These are phyloP conservation scores for Cercospora sp. DNA, from an alignment of 2,329 filamentous ascomycete species.

Conservation along the genomic window DNA sequence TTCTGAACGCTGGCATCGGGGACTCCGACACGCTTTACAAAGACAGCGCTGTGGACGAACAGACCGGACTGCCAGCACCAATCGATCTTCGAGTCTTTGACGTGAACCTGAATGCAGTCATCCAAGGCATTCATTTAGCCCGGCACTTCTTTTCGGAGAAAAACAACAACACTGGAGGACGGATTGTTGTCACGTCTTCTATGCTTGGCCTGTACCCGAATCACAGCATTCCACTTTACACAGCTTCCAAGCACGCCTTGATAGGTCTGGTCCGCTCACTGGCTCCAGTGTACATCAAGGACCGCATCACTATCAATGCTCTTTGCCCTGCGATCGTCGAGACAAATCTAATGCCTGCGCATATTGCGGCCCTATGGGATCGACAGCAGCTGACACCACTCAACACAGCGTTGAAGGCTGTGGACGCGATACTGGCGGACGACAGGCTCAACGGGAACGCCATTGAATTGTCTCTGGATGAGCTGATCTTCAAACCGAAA, in stretches of 20 bases:
- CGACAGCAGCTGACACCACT: slow-evolving; percentile 41
- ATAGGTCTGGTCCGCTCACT: slow-evolving; percentile 38
- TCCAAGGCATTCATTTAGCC: slow-evolving; percentile 47
- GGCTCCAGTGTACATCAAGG: slow-evolving; percentile 33
- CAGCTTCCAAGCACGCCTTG: slow-evolving; percentile 30
- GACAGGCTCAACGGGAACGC: slow-evolving; percentile 41
- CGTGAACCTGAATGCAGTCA: slow-evolving; percentile 45
- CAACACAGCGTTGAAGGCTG: slow-evolving; percentile 39
- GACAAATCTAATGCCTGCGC: slow-evolving; percentile 37
- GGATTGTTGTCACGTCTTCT: slow-evolving; percentile 42
- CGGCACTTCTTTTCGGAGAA: slow-evolving; percentile 44
- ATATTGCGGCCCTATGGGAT: slow-evolving; percentile 35
- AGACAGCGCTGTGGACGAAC: slow-evolving; percentile 35
- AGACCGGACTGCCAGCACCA: slow-evolving; percentile 34
- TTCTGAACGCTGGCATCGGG: slow-evolving; percentile 48
- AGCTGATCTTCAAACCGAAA: slow-evolving; percentile 44
- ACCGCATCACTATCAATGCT: slow-evolving; percentile 41
- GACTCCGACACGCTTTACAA: slow-evolving; percentile 44
- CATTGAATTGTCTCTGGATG: slow-evolving; percentile 45
- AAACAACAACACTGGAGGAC: slow-evolving; percentile 41
- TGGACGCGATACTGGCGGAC: slow-evolving; percentile 38
- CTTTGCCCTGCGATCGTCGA: slow-evolving; percentile 41
- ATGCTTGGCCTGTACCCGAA: slow-evolving; percentile 26
- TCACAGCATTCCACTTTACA: slow-evolving; percentile 27
- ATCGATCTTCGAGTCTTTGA: slow-evolving; percentile 43